phyloP scores from a whole-genome alignment of 2,329 filamentous ascomycete genomes.

The Alternaria triticina region DNA sequence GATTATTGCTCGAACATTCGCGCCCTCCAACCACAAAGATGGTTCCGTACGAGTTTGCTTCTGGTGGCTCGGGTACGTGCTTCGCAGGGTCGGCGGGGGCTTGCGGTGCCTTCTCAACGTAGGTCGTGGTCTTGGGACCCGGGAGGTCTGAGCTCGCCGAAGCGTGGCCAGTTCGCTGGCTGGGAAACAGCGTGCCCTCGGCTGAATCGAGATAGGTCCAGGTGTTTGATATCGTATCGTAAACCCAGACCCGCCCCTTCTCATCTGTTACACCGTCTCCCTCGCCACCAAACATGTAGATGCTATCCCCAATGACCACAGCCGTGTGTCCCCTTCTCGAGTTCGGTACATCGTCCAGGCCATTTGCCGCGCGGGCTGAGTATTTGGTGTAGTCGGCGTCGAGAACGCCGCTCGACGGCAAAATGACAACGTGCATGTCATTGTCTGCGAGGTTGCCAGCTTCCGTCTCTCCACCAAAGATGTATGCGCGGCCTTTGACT shows the following conservation, averaged over 20 bases:
- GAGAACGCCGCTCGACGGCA: conserved; percentile 55
- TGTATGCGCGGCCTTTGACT: conserved; percentile 61
- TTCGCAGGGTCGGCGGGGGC: conserved; percentile 50
- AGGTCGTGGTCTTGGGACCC: conserved; percentile 39
- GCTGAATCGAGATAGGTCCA: conserved; percentile 52
- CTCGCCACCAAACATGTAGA: conserved; percentile 55
- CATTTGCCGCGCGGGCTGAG: conserved; percentile 35
- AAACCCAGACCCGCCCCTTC: conserved; percentile 54
- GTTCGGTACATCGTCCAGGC: conserved; percentile 45
- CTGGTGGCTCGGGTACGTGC: conserved; percentile 50
- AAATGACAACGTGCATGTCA: conserved; percentile 59
- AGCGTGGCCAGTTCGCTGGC: conserved; percentile 46
- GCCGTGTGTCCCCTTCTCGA: conserved; percentile 52
- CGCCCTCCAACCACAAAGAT: conserved; percentile 60
- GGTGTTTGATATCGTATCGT: conserved; percentile 48
- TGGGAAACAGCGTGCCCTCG: conserved; percentile 29
- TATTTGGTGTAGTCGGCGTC: conserved; percentile 52
- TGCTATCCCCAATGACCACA: conserved; percentile 51
- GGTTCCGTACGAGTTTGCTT: conserved; percentile 54
- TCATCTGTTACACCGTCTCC: conserved; percentile 34
- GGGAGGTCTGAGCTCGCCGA: conserved; percentile 50
- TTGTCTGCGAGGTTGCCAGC: conserved; percentile 54
- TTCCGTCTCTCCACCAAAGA: conserved; percentile 59
- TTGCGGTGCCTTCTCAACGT: conserved; percentile 46
- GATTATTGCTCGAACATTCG: conserved; percentile 22